Percentiles rank a stretch among this genome's conserved stretches.
Evolutionary conservation across 2,329 filamentous ascomycete genomes (phyloP).

Genomic region (Sporothrix schenckii): DNA sequence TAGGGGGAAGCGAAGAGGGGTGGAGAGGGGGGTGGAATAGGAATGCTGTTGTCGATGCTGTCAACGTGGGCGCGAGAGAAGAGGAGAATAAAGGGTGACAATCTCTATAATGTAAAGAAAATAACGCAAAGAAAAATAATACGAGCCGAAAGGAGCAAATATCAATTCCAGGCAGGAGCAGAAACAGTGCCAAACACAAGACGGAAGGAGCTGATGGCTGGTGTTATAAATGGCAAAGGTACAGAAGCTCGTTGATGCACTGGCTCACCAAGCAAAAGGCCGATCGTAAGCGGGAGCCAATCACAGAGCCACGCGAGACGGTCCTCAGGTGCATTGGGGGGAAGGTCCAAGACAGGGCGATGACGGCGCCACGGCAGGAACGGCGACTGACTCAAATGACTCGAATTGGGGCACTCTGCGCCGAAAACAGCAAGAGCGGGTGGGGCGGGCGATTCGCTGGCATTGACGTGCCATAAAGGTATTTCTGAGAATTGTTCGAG

Average conservation of each 20-base stretch:
- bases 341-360: not conserved
- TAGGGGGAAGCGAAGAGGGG: constrained; percentile 19
- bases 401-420: not conserved
- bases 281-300: constrained; percentile 29
- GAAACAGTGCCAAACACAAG: not conserved
- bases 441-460: constrained; percentile 21
- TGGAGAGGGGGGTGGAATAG: constrained; percentile 10
- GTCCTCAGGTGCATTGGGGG: constrained; percentile 8
- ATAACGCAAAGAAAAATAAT: not conserved
- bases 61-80: not conserved
- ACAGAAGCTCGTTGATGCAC: not conserved
- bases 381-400: constrained; percentile 1
- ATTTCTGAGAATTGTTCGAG: not conserved
- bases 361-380: not conserved
- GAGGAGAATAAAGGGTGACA: not conserved
- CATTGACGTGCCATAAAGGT: not conserved
- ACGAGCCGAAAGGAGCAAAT: constrained; percentile 3
- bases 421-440: constrained; percentile 24
- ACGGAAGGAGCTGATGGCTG: not conserved
- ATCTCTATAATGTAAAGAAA: not conserved
- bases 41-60: not conserved
- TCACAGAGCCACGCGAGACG: constrained; percentile 11
- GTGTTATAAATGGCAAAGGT: not conserved
- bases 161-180: constrained; percentile 9
- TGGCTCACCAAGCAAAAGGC: not conserved